Evolutionary conservation across 129 eudicot species (phyloP).

Genomic region (Chrysanthemum makinoi): DNA sequence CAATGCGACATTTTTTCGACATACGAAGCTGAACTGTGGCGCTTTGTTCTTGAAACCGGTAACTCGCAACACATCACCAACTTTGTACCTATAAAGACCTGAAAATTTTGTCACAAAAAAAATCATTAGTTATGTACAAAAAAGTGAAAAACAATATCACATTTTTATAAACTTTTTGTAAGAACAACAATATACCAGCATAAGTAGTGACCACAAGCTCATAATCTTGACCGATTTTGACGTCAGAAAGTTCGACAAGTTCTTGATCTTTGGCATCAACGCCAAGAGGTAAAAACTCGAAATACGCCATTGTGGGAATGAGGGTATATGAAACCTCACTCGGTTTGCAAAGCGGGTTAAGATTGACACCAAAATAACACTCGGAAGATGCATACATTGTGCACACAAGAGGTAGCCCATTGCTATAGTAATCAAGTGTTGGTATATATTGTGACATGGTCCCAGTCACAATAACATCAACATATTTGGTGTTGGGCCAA

Average conservation of each 20-base stretch:
- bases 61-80: constrained; percentile 72
- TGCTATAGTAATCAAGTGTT: constrained; percentile 67
- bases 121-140: background rate
- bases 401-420: constrained; percentile 80
- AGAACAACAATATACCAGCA: constrained; percentile 45
- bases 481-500: constrained; percentile 82
- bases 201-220: constrained; percentile 91
- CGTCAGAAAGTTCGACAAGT: constrained; percentile 63
- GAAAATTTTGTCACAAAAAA: constrained; percentile 14
- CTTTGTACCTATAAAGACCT: constrained; percentile 80
- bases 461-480: constrained; percentile 80
- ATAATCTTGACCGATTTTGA: constrained; percentile 67
- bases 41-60: constrained; percentile 83
- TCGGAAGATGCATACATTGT: constrained; percentile 87
- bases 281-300: constrained; percentile 65
- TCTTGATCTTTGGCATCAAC: constrained; percentile 44
- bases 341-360: constrained; percentile 82
- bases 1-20: constrained; percentile 69
- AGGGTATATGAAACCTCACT: constrained; percentile 76
- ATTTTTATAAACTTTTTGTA: background rate
- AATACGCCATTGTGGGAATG: constrained; percentile 79
- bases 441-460: constrained; percentile 87
- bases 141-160: background rate
- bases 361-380: constrained; percentile 74
- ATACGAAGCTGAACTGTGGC: constrained; percentile 75